Percentiles rank a stretch among this genome's conserved stretches.
Conservation (phyloP, 2,329 filamentous ascomycete genomes). For the Phyllosticta citribraziliensis region DNA sequence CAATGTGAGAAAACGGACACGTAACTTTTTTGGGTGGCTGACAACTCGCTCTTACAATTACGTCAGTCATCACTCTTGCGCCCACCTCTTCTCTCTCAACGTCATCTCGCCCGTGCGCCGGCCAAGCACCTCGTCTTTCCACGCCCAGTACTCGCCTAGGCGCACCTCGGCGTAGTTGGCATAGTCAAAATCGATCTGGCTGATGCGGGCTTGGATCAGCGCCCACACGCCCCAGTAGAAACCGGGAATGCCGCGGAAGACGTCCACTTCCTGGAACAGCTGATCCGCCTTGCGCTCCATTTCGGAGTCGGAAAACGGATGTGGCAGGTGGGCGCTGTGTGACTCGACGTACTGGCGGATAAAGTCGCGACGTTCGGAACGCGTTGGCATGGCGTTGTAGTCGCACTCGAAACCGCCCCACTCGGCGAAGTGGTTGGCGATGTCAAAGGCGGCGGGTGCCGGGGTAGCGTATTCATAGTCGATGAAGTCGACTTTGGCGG, state of each 20-base stretch:
- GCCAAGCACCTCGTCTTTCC: slow-evolving; percentile 66
- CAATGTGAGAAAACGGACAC: neutral
- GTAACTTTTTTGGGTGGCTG: neutral
- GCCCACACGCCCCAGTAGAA: slow-evolving; percentile 93
- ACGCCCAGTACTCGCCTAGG: slow-evolving; percentile 85
- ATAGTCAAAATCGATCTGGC: slow-evolving; percentile 95
- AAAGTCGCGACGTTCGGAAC: slow-evolving; percentile 67
- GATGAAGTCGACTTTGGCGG: slow-evolving; percentile 64
- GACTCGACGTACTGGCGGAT: slow-evolving; percentile 71
- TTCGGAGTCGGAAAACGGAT: slow-evolving; percentile 6
- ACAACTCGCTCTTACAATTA: neutral
- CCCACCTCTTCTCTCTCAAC: slow-evolving; percentile 73
- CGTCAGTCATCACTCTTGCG: slow-evolving; percentile 38
- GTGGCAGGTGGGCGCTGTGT: slow-evolving; percentile 44
- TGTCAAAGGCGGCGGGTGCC: slow-evolving; percentile 88
- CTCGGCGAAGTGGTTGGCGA: slow-evolving; percentile 96
- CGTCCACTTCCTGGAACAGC: slow-evolving; percentile 72
- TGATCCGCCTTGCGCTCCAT: slow-evolving; percentile 33
- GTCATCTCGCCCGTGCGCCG: slow-evolving; percentile 55
- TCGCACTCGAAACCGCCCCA: slow-evolving; percentile 98
- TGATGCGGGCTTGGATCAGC: slow-evolving; percentile 87
- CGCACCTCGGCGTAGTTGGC: slow-evolving; percentile 78
- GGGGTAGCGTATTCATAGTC: slow-evolving; percentile 98
- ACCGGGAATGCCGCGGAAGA: slow-evolving; percentile 80
- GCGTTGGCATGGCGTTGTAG: slow-evolving; percentile 70